Evolutionary conservation across 805 yeast genomes (phyloP).

Genomic region (Zygoascus flipseniorum): DNA sequence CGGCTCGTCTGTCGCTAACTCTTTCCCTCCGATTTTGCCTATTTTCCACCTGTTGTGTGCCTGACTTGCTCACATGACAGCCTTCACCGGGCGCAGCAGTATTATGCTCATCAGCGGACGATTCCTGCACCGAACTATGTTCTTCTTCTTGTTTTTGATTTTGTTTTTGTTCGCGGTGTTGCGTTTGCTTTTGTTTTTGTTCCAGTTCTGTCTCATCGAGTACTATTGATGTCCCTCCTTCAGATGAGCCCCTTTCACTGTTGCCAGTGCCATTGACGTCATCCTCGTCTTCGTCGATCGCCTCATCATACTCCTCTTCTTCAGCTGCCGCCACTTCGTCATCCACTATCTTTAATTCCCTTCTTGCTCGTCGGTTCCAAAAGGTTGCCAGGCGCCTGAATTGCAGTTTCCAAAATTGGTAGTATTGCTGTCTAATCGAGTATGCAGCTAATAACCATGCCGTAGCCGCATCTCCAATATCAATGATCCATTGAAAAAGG

Average conservation of each 20-base stretch:
- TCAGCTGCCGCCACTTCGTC: background rate
- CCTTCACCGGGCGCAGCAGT: too few species aligned
- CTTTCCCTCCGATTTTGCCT: background rate
- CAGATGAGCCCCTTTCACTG: background rate
- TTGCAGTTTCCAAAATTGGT: background rate
- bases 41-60: background rate
- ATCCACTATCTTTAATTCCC: conserved; percentile 3
- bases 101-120: too few species aligned
- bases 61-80: too few species aligned
- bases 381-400: background rate
- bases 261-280: background rate
- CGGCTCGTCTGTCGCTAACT: background rate
- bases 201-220: too few species aligned
- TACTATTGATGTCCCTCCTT: background rate
- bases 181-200: background rate
- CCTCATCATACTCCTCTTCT: background rate
- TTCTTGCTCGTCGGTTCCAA: background rate
- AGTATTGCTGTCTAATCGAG: conserved; percentile 2
- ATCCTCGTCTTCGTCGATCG: background rate
- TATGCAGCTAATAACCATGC: conserved; percentile 11
- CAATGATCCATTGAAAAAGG: conserved; percentile 14
- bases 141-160: too few species aligned
- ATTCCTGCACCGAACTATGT: too few species aligned
- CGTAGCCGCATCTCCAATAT: conserved; percentile 13
- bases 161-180: background rate